Evolutionary conservation across 352 stramenopile genomes (phyloP).

Genomic region (Globisporangium heterothallicum): DNA sequence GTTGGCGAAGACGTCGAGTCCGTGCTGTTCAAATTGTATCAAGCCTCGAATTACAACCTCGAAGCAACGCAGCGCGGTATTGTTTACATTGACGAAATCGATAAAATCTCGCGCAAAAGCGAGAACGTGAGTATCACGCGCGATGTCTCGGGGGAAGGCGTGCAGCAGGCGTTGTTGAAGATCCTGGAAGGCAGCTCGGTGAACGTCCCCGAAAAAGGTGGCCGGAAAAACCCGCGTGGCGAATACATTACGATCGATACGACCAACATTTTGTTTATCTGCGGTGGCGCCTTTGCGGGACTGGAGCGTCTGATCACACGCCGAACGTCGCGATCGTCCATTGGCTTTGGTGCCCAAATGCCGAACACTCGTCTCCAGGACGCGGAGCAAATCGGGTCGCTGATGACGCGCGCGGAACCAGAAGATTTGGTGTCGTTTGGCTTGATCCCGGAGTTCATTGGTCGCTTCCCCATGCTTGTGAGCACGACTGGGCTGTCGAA

Average conservation of each 20-base stretch:
- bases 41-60: constrained; percentile 94
- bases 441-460: constrained; percentile 98
- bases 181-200: constrained; percentile 97
- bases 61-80: constrained; percentile 95
- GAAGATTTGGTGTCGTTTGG: constrained; percentile 96
- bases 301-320: constrained; percentile 93
- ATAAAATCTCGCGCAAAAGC: constrained; percentile 95
- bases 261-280: constrained; percentile 99
- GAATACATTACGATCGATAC: constrained; percentile 99
- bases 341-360: constrained; percentile 97
- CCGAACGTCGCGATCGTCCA: constrained; percentile 92
- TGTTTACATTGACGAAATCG: constrained; percentile 98
- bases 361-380: constrained; percentile 63
- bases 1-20: constrained; percentile 98
- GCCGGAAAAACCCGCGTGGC: constrained; percentile 94
- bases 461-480: constrained; percentile 96
- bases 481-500: constrained; percentile 90
- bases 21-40: constrained; percentile 97
- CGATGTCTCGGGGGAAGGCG: constrained; percentile 96
- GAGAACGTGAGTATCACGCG: constrained; percentile 93
- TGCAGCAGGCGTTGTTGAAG: constrained; percentile 99
- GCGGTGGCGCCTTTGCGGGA: constrained; percentile 94
- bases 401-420: constrained; percentile 92
- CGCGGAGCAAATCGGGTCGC: constrained; percentile 83
- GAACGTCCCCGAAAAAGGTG: constrained; percentile 97